Conservation (phyloP, 2,329 filamentous ascomycete genomes). For the Lachnellula cervina region DNA sequence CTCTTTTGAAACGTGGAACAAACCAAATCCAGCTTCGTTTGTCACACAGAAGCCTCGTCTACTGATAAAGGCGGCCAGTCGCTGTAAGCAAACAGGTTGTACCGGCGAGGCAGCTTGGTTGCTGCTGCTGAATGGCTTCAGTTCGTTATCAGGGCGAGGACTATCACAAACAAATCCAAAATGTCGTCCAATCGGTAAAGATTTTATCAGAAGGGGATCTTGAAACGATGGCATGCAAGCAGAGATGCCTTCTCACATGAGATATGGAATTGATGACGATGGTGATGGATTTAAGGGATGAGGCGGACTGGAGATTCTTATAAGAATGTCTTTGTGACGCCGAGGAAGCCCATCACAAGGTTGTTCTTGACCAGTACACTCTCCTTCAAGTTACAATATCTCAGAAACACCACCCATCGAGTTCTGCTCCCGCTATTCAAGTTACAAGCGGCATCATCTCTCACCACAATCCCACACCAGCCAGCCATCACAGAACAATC, state of each 20-base stretch:
- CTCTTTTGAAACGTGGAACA: conserved; percentile 18
- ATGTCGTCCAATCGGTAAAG: no score
- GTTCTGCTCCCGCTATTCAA: neutral
- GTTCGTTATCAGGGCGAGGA: conserved; percentile 3
- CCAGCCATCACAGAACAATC: neutral
- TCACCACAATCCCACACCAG: neutral
- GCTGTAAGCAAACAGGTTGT: conserved; percentile 17
- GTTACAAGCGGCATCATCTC: neutral
- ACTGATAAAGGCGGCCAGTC: conserved; percentile 9
- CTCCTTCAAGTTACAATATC: neutral
- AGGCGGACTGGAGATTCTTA: conserved; percentile 11
- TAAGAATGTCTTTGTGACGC: conserved; percentile 13
- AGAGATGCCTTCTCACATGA: conserved; percentile 15
- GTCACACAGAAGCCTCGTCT: conserved; percentile 22
- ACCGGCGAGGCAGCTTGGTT: conserved; percentile 5
- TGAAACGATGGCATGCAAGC: conserved; percentile 14
- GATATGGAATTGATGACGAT: neutral
- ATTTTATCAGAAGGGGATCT: conserved; percentile 5
- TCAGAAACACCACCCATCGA: neutral
- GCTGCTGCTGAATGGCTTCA: conserved; percentile 9
- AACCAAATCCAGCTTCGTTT: conserved; percentile 12
- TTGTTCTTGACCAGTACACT: neutral
- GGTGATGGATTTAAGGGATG: conserved; percentile 3
- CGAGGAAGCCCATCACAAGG: neutral
- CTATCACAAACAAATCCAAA: conserved; percentile 5